These are phyloP conservation scores for Paraphaeosphaeria minitans DNA, from an alignment of 2,329 filamentous ascomycete species.

Conservation along the genomic window DNA sequence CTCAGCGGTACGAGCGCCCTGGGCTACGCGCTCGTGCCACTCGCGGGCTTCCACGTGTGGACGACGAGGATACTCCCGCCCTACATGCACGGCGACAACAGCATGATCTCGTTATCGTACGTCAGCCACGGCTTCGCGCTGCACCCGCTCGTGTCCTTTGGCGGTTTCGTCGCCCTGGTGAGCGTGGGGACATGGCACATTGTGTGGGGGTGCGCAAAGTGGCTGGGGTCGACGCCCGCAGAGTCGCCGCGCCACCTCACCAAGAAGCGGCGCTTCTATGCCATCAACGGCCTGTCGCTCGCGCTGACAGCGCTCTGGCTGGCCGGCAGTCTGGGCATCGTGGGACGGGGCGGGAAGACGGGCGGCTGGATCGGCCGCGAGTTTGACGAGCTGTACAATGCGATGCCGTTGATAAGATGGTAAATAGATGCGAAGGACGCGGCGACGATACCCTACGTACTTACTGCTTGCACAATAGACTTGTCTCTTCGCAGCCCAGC, in stretches of 20 bases:
- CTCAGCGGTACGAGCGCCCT: slow-evolving; percentile 72
- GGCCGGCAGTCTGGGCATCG: slow-evolving; percentile 76
- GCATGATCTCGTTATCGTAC: slow-evolving; percentile 82
- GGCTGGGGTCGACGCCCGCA: slow-evolving; percentile 70
- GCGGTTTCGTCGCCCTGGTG: slow-evolving; percentile 72
- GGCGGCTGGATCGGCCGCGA: slow-evolving; percentile 79
- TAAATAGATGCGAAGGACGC: slow-evolving; percentile 40
- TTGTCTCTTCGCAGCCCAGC: not conserved
- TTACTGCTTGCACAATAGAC: not conserved
- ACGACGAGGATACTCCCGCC: slow-evolving; percentile 79
- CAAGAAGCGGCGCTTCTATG: slow-evolving; percentile 71
- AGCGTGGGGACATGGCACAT: slow-evolving; percentile 74
- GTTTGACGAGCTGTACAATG: slow-evolving; percentile 75
- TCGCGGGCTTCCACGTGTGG: slow-evolving; percentile 73
- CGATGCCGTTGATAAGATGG: slow-evolving; percentile 61
- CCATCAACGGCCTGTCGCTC: slow-evolving; percentile 68
- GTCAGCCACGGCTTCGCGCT: slow-evolving; percentile 83
- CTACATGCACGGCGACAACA: slow-evolving; percentile 78
- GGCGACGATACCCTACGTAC: slow-evolving; percentile 18
- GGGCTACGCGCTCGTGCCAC: slow-evolving; percentile 71
- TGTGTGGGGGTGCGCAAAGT: slow-evolving; percentile 84
- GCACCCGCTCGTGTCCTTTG: slow-evolving; percentile 68
- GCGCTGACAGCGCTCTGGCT: slow-evolving; percentile 74
- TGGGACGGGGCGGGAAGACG: slow-evolving; percentile 72
- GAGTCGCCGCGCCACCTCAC: slow-evolving; percentile 56